Evolutionary conservation across 2,329 filamentous ascomycete species (phyloP).

Genomic region (Nothopassalora personata): DNA sequence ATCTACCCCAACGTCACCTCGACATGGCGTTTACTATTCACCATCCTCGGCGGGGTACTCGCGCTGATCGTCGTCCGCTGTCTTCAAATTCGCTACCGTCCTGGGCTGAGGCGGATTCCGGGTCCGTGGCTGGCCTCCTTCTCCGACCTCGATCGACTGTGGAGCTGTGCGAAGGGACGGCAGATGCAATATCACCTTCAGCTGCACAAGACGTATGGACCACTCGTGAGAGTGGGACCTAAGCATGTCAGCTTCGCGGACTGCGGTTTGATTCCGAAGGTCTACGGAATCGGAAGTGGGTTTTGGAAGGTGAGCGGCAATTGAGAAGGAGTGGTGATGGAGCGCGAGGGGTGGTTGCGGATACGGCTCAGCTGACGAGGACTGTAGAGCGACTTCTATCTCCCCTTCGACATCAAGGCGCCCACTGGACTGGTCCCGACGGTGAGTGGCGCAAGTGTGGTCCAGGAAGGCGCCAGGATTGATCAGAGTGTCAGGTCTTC

Average conservation of each 20-base stretch:
- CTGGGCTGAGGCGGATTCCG: slow-evolving; percentile 41
- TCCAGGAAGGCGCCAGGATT: background rate
- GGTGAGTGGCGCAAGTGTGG: background rate
- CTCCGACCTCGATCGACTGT: slow-evolving; percentile 33
- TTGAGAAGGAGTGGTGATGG: no score
- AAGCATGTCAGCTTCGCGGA: slow-evolving; percentile 69
- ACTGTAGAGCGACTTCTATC: slow-evolving; percentile 12
- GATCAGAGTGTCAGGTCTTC: slow-evolving; percentile 27
- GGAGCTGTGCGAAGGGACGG: slow-evolving; percentile 64
- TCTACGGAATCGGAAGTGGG: slow-evolving; percentile 52
- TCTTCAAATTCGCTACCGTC: slow-evolving; percentile 11
- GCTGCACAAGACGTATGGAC: slow-evolving; percentile 62
- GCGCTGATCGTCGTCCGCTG: background rate
- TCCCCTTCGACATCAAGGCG: slow-evolving; percentile 20
- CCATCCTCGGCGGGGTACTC: slow-evolving; percentile 2
- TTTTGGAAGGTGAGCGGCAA: slow-evolving; percentile 8
- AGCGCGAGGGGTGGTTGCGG: no score
- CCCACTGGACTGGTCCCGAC: slow-evolving; percentile 13
- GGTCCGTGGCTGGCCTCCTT: slow-evolving; percentile 51
- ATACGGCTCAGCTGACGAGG: background rate
- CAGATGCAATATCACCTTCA: slow-evolving; percentile 53
- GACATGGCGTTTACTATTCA: background rate
- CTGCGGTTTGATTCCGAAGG: slow-evolving; percentile 55
- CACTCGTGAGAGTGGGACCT: slow-evolving; percentile 67
- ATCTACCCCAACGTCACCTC: background rate